Evolutionary conservation across 2,329 filamentous ascomycete genomes (phyloP).

Genomic region (Fusarium xylarioides): DNA sequence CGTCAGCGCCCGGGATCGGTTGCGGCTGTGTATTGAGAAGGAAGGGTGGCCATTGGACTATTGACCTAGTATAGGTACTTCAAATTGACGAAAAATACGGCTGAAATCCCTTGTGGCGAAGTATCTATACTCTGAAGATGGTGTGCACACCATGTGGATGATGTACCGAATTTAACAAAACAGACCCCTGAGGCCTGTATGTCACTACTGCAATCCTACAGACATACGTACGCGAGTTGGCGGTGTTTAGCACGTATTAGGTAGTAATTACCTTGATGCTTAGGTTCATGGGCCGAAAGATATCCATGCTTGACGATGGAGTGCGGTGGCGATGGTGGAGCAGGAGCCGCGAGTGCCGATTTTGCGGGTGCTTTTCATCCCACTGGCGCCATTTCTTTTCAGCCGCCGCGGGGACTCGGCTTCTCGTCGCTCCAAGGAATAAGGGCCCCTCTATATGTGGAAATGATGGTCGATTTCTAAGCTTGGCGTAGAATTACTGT

Average conservation of each 20-base stretch:
- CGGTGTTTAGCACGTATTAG: conserved; percentile 15
- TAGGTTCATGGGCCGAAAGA: conserved; percentile 1
- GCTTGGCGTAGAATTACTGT: conserved; percentile 4
- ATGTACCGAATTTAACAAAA: too few relatives aligned
- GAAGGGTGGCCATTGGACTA: too few relatives aligned
- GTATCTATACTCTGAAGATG: too few relatives aligned
- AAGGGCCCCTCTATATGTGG: not conserved
- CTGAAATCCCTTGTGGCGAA: too few relatives aligned
- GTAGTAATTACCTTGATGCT: conserved; percentile 25
- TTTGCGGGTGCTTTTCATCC: not conserved
- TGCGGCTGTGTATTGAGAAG: too few relatives aligned
- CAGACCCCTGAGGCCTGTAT: too few relatives aligned
- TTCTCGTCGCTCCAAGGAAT: not conserved
- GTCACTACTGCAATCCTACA: not conserved
- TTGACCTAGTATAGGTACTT: too few relatives aligned
- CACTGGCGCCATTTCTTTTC: conserved; percentile 3
- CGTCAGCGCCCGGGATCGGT: too few relatives aligned
- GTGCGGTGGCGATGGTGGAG: conserved; percentile 9
- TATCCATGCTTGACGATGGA: conserved; percentile 12
- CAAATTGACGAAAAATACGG: too few relatives aligned
- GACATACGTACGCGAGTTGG: not conserved
- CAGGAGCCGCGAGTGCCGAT: not conserved
- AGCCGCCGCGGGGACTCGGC: not conserved
- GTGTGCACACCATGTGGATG: too few relatives aligned
- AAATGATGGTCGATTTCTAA: conserved; percentile 6